Evolutionary conservation across 768 basidiomycete species (phyloP).

Genomic region (Cantharellus cinnabarinus): DNA sequence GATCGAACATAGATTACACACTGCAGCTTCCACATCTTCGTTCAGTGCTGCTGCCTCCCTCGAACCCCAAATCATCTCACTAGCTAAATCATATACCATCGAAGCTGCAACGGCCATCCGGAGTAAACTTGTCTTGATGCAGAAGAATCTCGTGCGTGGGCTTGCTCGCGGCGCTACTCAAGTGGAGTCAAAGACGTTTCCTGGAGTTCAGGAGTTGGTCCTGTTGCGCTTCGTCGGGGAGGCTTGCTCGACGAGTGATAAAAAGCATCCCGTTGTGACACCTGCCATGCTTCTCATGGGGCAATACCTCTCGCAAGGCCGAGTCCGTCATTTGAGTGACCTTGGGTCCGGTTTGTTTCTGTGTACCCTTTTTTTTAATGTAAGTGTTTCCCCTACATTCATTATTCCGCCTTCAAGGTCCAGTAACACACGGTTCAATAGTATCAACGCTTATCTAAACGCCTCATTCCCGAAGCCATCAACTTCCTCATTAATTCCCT

Average conservation of each 20-base stretch:
- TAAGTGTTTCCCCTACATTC: constrained; percentile 9
- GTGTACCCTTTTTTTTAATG: constrained; percentile 45
- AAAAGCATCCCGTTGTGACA: constrained; percentile 74
- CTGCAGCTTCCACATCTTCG: constrained; percentile 39
- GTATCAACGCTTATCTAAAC: constrained; percentile 68
- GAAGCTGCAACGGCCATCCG: constrained; percentile 61
- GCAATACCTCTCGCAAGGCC: constrained; percentile 69
- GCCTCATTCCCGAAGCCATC: constrained; percentile 72
- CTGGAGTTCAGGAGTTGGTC: constrained; percentile 60
- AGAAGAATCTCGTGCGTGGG: constrained; percentile 79
- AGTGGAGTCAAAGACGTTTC: constrained; percentile 62
- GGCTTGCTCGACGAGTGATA: constrained; percentile 87
- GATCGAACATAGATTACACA: constrained; percentile 71
- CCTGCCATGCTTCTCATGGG: constrained; percentile 78
- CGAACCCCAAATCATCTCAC: constrained; percentile 55
- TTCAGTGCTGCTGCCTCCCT: constrained; percentile 42
- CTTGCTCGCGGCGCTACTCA: constrained; percentile 46
- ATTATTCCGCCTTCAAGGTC: background rate
- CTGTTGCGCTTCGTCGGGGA: constrained; percentile 62
- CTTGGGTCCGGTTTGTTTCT: constrained; percentile 75
- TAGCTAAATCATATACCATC: constrained; percentile 65
- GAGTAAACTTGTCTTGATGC: constrained; percentile 70
- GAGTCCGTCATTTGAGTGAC: constrained; percentile 56
- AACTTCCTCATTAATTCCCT: constrained; percentile 60
- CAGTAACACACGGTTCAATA: constrained; percentile 22